Evolutionary conservation across 345 rosid species (phyloP).

Genomic region (Triadica sebifera): DNA sequence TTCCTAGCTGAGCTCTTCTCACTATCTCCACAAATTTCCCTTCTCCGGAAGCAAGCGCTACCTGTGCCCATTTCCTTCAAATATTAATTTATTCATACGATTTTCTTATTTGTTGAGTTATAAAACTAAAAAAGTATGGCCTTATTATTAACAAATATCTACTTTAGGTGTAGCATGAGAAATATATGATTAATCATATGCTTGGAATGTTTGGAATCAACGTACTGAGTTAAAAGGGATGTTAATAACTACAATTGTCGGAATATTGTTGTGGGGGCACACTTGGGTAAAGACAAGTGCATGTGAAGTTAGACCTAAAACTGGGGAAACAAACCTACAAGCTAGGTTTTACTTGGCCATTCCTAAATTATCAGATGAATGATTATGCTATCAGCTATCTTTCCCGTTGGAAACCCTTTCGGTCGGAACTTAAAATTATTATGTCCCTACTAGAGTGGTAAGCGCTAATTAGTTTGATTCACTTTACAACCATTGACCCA

Average conservation of each 20-base stretch:
- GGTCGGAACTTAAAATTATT: not conserved
- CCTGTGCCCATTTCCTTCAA: constrained; percentile 15
- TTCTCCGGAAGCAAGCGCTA: constrained; percentile 42
- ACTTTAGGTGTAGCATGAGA: too few species aligned
- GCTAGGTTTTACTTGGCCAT: not conserved
- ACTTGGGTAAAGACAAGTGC: not conserved
- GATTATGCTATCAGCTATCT: not conserved
- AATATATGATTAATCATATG: too few species aligned
- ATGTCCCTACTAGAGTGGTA: not conserved
- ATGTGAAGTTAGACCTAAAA: not conserved
- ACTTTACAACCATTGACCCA: not conserved
- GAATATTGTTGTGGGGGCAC: too few species aligned
- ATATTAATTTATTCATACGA: too few species aligned
- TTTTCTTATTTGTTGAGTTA: too few species aligned
- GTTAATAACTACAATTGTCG: too few species aligned
- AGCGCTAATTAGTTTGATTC: not conserved
- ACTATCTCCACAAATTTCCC: constrained; percentile 32
- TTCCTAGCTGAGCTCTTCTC: constrained; percentile 36
- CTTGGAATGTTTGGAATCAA: too few species aligned
- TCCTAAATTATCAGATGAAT: not conserved
- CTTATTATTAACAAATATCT: too few species aligned
- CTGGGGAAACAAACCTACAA: not conserved
- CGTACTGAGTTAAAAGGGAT: too few species aligned
- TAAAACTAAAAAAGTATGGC: too few species aligned
- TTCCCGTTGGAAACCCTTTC: not conserved